These are phyloP conservation scores for Juncus inflexus DNA, from an alignment of 176 grass and related monocot species.

Conservation along the genomic window DNA sequence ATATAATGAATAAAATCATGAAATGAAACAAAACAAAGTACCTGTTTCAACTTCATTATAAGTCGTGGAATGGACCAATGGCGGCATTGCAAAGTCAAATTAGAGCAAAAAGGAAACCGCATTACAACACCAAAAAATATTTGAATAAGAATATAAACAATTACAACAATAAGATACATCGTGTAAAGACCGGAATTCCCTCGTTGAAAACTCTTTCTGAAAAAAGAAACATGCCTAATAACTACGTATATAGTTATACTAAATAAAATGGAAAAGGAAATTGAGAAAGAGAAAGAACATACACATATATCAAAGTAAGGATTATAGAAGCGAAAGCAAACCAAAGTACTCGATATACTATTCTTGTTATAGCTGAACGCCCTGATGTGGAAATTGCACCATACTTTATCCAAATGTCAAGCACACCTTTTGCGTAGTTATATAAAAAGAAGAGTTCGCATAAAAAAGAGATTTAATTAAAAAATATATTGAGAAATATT, in stretches of 20 bases:
- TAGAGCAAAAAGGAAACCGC: no score
- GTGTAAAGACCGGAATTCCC: no score
- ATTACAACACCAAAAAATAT: no score
- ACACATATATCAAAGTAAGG: no score
- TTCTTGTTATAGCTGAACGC: constrained; percentile 85
- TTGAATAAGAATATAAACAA: no score
- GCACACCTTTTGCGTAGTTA: constrained; percentile 41
- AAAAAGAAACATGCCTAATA: no score
- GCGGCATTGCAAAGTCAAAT: constrained; percentile 17
- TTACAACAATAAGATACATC: no score
- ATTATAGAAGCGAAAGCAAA: constrained; percentile 25
- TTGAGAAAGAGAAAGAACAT: no score
- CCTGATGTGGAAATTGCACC: constrained; percentile 75
- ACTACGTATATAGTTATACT: no score
- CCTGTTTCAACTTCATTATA: constrained; percentile 61
- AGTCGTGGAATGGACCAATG: constrained; percentile 77
- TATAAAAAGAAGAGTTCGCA: not conserved
- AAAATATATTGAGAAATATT: constrained; percentile 11
- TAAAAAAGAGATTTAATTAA: constrained; percentile 21
- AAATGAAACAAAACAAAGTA: constrained; percentile 96
- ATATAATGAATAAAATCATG: constrained; percentile 92
- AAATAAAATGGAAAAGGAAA: no score
- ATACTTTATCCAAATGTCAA: constrained; percentile 85
- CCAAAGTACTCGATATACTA: constrained; percentile 74
- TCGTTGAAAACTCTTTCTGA: no score